Percentiles rank a stretch among this genome's conserved stretches.
phyloP scores from a whole-genome alignment of 495 filamentous ascomycete genomes.

The Mytilinidion resinicola region DNA sequence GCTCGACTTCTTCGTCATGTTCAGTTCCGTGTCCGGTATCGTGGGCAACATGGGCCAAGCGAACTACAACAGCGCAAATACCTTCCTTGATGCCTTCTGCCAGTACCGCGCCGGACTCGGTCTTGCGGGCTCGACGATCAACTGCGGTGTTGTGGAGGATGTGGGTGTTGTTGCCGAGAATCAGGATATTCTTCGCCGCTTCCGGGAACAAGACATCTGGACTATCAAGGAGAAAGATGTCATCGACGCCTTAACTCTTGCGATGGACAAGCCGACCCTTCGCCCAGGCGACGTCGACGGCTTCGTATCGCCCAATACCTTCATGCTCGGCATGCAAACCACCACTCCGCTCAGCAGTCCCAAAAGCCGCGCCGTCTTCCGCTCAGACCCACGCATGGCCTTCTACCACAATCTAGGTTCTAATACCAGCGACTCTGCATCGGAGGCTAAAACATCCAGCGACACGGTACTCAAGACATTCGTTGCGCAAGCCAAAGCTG shows the following conservation, averaged over 20 bases:
- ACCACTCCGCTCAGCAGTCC: neutral
- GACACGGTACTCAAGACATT: neutral
- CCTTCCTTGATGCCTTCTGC: conserved; percentile 6
- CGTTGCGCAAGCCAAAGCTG: neutral
- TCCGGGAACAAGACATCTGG: neutral
- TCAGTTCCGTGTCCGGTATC: conserved; percentile 10
- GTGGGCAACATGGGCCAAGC: conserved; percentile 8
- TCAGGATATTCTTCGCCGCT: neutral
- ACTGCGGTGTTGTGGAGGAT: neutral
- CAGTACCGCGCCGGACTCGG: conserved; percentile 2
- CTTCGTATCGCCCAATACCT: neutral
- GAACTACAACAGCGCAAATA: conserved; percentile 14
- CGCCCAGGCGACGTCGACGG: neutral
- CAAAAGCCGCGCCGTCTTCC: neutral
- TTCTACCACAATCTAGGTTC: neutral
- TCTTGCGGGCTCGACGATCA: neutral
- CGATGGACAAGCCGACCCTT: neutral
- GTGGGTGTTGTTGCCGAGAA: neutral
- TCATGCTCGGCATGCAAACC: neutral
- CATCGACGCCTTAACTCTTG: neutral
- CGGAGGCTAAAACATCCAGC: neutral
- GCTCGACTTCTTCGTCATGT: conserved; percentile 13
- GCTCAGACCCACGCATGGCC: neutral
- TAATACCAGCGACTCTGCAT: neutral
- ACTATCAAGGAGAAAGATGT: neutral